Percentiles rank a stretch among this genome's conserved stretches.
phyloP scores from a whole-genome alignment of 2,329 filamentous ascomycete species.

The Nakataea oryzae region DNA sequence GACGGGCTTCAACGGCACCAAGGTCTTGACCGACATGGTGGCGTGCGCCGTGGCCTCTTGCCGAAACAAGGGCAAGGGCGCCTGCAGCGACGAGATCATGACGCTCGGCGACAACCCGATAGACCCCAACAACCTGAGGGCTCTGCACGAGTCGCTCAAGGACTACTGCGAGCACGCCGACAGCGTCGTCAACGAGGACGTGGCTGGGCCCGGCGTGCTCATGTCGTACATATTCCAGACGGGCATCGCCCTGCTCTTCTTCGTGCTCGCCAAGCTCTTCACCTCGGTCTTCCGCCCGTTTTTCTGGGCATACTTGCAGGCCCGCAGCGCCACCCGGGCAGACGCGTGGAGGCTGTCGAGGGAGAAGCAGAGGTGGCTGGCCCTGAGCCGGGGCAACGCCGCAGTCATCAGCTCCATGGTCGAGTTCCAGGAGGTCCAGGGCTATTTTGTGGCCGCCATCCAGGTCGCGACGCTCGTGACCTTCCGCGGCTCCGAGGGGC shows the following conservation, averaged over 20 bases:
- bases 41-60: slow-evolving; percentile 1
- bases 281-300: slow-evolving; percentile 3
- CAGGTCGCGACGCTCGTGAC: slow-evolving; percentile 13
- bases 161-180: slow-evolving; percentile 5
- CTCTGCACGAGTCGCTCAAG: neutral
- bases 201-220: slow-evolving; percentile 9
- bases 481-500: slow-evolving; percentile 6
- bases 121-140: neutral
- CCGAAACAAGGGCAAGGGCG: neutral
- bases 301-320: neutral
- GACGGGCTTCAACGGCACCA: slow-evolving; percentile 2
- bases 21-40: neutral
- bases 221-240: slow-evolving; percentile 10
- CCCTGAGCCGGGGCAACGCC: slow-evolving; percentile 7
- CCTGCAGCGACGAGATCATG: neutral
- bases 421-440: slow-evolving; percentile 16
- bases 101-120: neutral
- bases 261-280: slow-evolving; percentile 2
- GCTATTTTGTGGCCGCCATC: slow-evolving; percentile 13
- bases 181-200: slow-evolving; percentile 7
- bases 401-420: slow-evolving; percentile 10
- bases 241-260: slow-evolving; percentile 7
- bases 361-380: slow-evolving; percentile 5
- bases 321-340: neutral
- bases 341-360: neutral